Base-by-base conservation (phyloP, 805 yeast species). In the Candida coquimbonensis region DNA sequence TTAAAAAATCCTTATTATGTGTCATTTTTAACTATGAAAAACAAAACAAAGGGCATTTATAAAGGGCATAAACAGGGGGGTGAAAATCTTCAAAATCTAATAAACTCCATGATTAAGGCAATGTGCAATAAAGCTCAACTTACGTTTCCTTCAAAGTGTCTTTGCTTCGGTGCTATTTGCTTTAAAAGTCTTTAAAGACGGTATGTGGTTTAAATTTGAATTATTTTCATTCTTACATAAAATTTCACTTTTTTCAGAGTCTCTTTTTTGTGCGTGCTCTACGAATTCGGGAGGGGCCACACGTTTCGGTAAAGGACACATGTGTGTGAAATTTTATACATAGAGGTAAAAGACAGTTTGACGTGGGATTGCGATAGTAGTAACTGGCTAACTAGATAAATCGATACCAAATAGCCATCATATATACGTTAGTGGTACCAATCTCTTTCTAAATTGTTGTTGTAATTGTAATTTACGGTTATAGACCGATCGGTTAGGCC, bases 61-160 rank as follows among this genome's bases (percentile, higher is more conserved):
- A 16, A 21, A 21, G 9, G 11, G 19, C 21, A 35, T 11, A 34
- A 17, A 35, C 19, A 19, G 37, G 17, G 37, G 17, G 13, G 3
- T 17, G 19, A 17, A 9, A 9, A 3, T 9, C 17, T n/a, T 16
- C 19, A 16, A 33, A 33, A 16, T n/a, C 16, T 33, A 16, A 33
- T 17, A 14, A 39, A 31, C 31, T 29, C 31, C 31, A 29, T 29
- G 7, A 29, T 29, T 39, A 31, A 31, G 19, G 35, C 19, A 39
- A 39, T 33, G 16, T n/a, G 45, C 45, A 45, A 9, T 12, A 41
- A 45, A 45, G 48, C 48, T 45, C 48, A 45, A 45, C 48, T 45
- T 45, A 45, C 48, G 39, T 24, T 42, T 33, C 32, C 26, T 39
- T 39, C 40, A 45, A 45, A 45, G 48, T 47, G 34, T 47, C 47